Evolutionary conservation across 2,329 filamentous ascomycete species (phyloP).

Genomic region (Pseudogymnoascus sp.): DNA sequence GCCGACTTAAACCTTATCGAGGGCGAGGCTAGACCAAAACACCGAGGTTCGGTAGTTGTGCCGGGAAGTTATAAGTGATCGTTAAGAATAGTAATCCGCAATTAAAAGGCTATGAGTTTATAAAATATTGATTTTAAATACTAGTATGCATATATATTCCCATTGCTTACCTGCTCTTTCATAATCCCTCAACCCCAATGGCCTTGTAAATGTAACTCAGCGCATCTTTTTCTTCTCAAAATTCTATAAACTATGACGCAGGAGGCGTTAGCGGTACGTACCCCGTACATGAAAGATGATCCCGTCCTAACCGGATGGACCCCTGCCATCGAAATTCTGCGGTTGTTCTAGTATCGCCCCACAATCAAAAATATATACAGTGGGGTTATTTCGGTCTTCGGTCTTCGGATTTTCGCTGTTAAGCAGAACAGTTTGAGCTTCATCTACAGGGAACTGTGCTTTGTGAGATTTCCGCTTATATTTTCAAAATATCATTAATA

Average conservation of each 20-base stretch:
- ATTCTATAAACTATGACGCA: neutral
- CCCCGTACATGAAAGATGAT: neutral
- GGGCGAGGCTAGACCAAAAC: neutral
- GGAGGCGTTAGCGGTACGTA: constrained; percentile 3
- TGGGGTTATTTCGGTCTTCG: neutral
- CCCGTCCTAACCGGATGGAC: constrained; percentile 3
- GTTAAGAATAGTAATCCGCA: neutral
- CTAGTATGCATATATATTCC: neutral
- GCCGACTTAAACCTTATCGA: neutral
- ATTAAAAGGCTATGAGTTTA: neutral
- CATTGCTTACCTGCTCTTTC: neutral
- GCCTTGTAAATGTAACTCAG: neutral
- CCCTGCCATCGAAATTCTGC: neutral
- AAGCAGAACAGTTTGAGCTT: neutral
- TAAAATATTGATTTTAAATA: neutral
- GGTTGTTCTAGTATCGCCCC: neutral
- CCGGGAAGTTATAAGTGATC: neutral
- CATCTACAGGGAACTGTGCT: neutral
- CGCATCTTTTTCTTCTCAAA: neutral
- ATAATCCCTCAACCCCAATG: neutral
- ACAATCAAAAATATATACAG: constrained; percentile 6
- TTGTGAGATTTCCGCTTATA: neutral
- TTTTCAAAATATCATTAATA: neutral
- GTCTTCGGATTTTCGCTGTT: neutral
- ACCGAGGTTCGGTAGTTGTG: neutral